Evolutionary conservation across 2,329 filamentous ascomycete genomes (phyloP).

Genomic region (Ilyonectria sp.): DNA sequence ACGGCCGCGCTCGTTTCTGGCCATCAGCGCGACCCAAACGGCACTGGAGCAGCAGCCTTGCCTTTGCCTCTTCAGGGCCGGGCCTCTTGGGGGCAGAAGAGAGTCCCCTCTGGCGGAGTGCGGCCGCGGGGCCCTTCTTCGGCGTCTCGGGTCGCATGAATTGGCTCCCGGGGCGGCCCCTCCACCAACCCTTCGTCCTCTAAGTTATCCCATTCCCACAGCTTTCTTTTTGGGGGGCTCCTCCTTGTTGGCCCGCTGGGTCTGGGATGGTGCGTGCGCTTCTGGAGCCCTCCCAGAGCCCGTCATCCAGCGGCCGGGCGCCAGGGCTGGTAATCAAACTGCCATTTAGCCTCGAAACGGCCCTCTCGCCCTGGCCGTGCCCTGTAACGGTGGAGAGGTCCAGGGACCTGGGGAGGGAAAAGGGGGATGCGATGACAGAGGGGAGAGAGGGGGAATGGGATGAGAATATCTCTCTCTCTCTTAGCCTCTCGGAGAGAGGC

Average conservation of each 20-base stretch:
- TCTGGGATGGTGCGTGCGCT: conserved; percentile 38
- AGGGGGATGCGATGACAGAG: conserved; percentile 29
- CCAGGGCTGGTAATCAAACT: conserved; percentile 43
- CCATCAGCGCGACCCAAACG: conserved; percentile 9
- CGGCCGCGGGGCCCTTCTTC: conserved; percentile 25
- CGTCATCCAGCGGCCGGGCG: conserved; percentile 43
- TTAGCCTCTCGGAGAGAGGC: conserved; percentile 3
- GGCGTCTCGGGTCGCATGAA: conserved; percentile 47
- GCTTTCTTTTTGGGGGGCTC: conserved; percentile 32
- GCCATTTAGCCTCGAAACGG: conserved; percentile 39
- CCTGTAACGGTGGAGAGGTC: conserved; percentile 37
- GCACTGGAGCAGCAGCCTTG: neutral
- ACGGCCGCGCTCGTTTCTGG: neutral
- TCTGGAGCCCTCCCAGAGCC: conserved; percentile 31
- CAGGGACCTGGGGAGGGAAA: conserved; percentile 37
- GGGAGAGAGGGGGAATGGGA: neutral
- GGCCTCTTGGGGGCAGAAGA: neutral
- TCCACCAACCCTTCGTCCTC: conserved; percentile 30
- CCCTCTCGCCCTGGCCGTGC: conserved; percentile 42
- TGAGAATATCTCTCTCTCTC: conserved; percentile 8
- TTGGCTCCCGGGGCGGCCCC: conserved; percentile 42
- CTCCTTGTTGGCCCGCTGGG: conserved; percentile 29
- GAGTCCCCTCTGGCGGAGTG: conserved; percentile 3
- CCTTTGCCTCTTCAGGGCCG: neutral
- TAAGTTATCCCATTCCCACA: conserved; percentile 9